Base-by-base conservation (phyloP, 192 early-diverging fungal species). In the Piromyces finnis region DNA sequence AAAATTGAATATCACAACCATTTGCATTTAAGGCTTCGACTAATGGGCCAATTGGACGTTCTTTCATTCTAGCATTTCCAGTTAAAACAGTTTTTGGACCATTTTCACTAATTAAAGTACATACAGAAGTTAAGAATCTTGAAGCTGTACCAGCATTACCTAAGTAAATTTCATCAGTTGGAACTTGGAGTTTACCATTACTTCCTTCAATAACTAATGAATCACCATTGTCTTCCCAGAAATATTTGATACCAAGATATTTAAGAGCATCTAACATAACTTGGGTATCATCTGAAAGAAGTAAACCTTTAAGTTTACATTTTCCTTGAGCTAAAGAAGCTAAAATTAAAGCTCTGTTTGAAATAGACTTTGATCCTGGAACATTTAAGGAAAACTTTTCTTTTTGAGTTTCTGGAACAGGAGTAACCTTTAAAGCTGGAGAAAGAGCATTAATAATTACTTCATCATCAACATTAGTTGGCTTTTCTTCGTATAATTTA, bases 141-240 rank as follows among this genome's bases (percentile, higher is more conserved):
- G 96, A 90, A 4, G 97, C 97, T 6, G 97, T 99, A 77, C 97
- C 97, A 18, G 97, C 97, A 83, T 99, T 99, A 78, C 97, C 97
- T 79, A 99, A 84, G 85, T 95, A 99, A 68, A 99, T 85, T 82
- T 96, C 95, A 22, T 83, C 83, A 78, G 84, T 85, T 12, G 96
- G 95, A 29, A 93, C 89, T 29, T 87, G 85, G 80, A 97, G 84
- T 77, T 86, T 87, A 13, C 96, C 96, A 78, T 85, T 85, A 27
- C 89, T 90, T 39, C 93, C 92, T 79, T 96, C 97, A 3, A 99
- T 92, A 0, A 96, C 89, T 28, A 99, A 86, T 9, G 92, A 94
- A 29, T 94, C 92, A 28, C 96, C 97, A 82, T 94, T 91, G 83
- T 98, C 93, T 85, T 97, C 95, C 95, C 96, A 97, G 83, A 95